Conservation (phyloP, 371 early-diverging fungal species). For the Zopfochytrium polystomum region DNA sequence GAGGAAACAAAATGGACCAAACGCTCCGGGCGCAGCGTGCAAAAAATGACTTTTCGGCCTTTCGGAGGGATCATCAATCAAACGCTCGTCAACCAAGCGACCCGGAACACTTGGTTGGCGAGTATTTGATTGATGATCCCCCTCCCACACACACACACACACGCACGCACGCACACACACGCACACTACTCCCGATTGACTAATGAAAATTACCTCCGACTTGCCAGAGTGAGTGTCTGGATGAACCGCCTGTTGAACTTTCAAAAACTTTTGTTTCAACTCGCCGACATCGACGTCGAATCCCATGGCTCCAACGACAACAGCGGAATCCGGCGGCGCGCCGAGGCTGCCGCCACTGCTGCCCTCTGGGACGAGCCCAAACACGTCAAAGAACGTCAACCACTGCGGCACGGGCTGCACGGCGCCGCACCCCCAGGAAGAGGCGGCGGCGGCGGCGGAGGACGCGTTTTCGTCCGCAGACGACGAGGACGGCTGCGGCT, state of each 20-base stretch:
- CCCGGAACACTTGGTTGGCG: too few relatives aligned
- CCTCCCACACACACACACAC: too few relatives aligned
- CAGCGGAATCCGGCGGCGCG: neutral
- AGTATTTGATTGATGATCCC: too few relatives aligned
- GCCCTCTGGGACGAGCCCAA: constrained; percentile 42
- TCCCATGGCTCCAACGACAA: constrained; percentile 9
- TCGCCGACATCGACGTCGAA: constrained; percentile 68
- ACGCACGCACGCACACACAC: too few relatives aligned
- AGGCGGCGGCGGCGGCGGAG: constrained; percentile 51
- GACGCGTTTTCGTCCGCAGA: neutral
- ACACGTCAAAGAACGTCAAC: constrained; percentile 64
- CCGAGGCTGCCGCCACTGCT: constrained; percentile 5
- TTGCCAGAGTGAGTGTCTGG: constrained; percentile 78
- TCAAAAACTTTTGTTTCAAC: constrained; percentile 64
- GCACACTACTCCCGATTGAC: too few relatives aligned
- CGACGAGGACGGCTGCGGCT: neutral
- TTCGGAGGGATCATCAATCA: too few relatives aligned
- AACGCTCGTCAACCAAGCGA: too few relatives aligned
- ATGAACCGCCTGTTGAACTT: constrained; percentile 78
- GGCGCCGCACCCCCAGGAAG: constrained; percentile 62
- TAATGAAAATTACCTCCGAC: constrained; percentile 48
- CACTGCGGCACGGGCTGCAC: constrained; percentile 65
- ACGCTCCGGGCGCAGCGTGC: neutral
- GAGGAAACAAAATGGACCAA: neutral
- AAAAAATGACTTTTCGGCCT: neutral